Percentiles rank a stretch among this genome's conserved stretches.
phyloP scores from a whole-genome alignment of 129 eudicot genomes.

The Saussurea involucrata region DNA sequence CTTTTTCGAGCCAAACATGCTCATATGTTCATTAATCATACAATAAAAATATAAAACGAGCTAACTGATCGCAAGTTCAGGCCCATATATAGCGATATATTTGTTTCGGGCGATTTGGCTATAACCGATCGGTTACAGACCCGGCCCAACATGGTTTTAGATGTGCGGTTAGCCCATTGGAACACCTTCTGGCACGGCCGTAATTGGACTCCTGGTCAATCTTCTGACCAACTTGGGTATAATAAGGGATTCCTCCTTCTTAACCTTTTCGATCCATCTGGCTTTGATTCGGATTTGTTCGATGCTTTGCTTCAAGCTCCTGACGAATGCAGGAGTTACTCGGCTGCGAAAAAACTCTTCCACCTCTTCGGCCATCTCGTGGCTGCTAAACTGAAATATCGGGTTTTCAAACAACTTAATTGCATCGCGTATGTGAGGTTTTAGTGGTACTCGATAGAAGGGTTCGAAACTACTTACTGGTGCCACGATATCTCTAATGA shows the following conservation, averaged over 20 bases:
- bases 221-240: constrained; percentile 36
- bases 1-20: too few species aligned
- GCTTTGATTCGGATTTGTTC: constrained; percentile 49
- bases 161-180: background rate
- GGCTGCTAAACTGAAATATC: constrained; percentile 40
- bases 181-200: background rate
- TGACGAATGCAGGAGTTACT: constrained; percentile 35
- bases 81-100: background rate
- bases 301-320: constrained; percentile 53
- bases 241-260: constrained; percentile 39
- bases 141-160: too few species aligned
- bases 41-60: too few species aligned
- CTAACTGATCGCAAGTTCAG: too few species aligned
- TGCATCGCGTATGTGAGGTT: background rate
- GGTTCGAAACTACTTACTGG: constrained; percentile 30
- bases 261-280: constrained; percentile 32
- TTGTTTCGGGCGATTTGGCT: too few species aligned
- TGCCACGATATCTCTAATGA: constrained; percentile 34
- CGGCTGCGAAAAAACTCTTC: constrained; percentile 43
- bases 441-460: background rate
- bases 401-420: background rate
- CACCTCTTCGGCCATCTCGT: constrained; percentile 44
- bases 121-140: too few species aligned
- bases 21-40: too few species aligned
- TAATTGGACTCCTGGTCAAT: constrained; percentile 21